These are phyloP conservation scores for Halophytophthora polymorphica DNA, from an alignment of 352 stramenopile genomes.

Conservation along the genomic window DNA sequence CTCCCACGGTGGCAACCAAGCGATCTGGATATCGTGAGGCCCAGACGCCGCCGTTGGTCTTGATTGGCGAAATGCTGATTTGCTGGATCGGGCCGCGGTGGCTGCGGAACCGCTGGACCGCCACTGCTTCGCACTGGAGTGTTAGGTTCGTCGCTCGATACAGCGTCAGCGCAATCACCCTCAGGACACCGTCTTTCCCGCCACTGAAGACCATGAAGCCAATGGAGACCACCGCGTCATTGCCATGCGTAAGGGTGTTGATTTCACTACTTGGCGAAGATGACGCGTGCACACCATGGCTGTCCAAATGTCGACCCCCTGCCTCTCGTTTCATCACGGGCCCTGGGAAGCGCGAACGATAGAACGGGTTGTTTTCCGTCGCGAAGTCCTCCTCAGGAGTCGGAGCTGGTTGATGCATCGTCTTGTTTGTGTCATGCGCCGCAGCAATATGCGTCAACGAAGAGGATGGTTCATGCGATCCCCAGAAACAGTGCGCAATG, in stretches of 20 bases:
- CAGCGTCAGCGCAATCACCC: constrained; percentile 51
- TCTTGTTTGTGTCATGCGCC: too few relatives aligned
- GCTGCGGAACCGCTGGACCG: constrained; percentile 56
- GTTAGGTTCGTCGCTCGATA: constrained; percentile 7
- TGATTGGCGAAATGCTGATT: constrained; percentile 54
- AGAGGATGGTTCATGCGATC: background rate
- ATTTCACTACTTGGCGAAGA: too few relatives aligned
- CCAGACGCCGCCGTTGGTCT: constrained; percentile 14
- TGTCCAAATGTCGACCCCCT: constrained; percentile 31
- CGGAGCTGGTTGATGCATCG: constrained; percentile 1
- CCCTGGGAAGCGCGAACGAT: constrained; percentile 43
- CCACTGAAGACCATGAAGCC: constrained; percentile 73
- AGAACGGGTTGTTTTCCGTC: constrained; percentile 63
- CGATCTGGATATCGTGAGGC: constrained; percentile 40
- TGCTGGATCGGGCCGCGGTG: constrained; percentile 63
- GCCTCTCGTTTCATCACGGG: constrained; percentile 26
- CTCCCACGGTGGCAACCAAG: constrained; percentile 57
- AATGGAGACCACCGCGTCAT: too few relatives aligned
- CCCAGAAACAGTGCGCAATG: constrained; percentile 48
- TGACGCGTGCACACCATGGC: background rate
- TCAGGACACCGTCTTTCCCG: constrained; percentile 54
- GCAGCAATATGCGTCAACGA: too few relatives aligned
- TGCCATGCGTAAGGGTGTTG: too few relatives aligned
- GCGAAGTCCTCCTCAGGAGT: constrained; percentile 25
- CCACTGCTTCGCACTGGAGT: constrained; percentile 37